Base-by-base conservation (phyloP, 1,139 yeast genomes). In the Suhomyces bribrorum region DNA sequence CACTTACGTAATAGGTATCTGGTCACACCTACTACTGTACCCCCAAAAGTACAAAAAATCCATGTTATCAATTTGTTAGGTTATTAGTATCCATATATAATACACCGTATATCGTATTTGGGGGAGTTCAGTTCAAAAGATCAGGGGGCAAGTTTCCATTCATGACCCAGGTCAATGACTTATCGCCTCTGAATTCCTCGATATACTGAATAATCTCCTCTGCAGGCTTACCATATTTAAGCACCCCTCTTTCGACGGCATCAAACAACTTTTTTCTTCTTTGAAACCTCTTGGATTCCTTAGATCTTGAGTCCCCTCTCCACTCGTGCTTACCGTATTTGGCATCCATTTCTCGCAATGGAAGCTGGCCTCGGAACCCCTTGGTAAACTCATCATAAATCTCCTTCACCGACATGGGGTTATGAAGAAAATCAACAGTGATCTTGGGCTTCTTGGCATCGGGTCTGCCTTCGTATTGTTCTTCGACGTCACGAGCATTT, bases 151-250 rank as follows among this genome's bases (percentile, higher is more conserved):
- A 56, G 45, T 71, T 66, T 7, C 77, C 77, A 48, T 72, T 72
- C 77, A 72, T 72, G 15, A 72, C 67, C 77, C 77, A 72, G 4
- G 77, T 71, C 40, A 72, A 61, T 25, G 70, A 63, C 52, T 69
- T 69, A 38, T 69, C 73, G 26, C 73, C 75, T 26, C 76, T 50
- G 48, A 61, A 71, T 41, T 62, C 67, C 47, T 72, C 77, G 34
- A 72, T 69, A 44, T 65, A 67, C 29, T 56, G 54, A 36, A 69
- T 69, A 34, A 71, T 66, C 37, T 70, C 75, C n/a, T 71, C 75
- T 2, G 68, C 67, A 7, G 65, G 53, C 47, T 71, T 70, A 33
- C 62, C 67, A 48, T 66, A 71, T 48, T 69, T 70, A 16, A 54
- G 54, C 58, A 65, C 62, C 1, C 77, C 76, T 23, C 72, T 50